Conservation (phyloP, 2,329 filamentous ascomycete genomes). For the Tolypocladium amazonense region DNA sequence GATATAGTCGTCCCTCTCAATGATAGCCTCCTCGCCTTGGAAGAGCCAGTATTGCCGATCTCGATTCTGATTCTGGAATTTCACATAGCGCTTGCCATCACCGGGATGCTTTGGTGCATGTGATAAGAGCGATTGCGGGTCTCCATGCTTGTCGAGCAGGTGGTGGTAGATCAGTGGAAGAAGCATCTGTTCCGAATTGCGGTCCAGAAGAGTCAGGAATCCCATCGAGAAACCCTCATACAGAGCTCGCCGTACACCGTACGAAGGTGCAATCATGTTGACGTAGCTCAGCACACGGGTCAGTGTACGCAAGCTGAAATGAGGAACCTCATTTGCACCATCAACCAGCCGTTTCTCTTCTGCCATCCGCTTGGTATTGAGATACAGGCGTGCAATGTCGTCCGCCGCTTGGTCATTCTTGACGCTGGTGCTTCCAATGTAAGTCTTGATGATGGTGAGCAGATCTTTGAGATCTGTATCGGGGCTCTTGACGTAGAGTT, state of each 20-base stretch:
- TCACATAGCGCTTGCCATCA: conserved; percentile 69
- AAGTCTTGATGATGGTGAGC: conserved; percentile 77
- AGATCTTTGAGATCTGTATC: conserved; percentile 82
- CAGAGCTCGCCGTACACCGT: conserved; percentile 74
- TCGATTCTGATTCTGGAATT: conserved; percentile 55
- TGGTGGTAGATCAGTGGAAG: conserved; percentile 71
- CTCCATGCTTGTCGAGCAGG: conserved; percentile 58
- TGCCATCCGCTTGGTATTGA: conserved; percentile 74
- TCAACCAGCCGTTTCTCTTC: conserved; percentile 76
- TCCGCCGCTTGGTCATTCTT: conserved; percentile 64
- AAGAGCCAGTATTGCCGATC: conserved; percentile 82
- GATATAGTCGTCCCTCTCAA: conserved; percentile 83
- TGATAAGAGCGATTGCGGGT: conserved; percentile 61
- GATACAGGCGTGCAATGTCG: conserved; percentile 78
- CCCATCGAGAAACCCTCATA: conserved; percentile 98
- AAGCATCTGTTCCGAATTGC: conserved; percentile 69
- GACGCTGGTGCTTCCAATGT: conserved; percentile 62
- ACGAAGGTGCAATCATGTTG: conserved; percentile 70
- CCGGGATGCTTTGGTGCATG: conserved; percentile 68
- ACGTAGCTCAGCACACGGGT: conserved; percentile 86
- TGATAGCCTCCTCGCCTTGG: conserved; percentile 52
- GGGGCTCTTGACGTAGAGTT: conserved; percentile 86
- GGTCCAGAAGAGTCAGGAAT: conserved; percentile 81
- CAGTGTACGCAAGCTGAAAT: conserved; percentile 91
- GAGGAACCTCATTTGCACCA: conserved; percentile 88